A percentile compares a stretch with the other conserved stretches of the same genome.
These are phyloP conservation scores for Botrytis galanthina DNA, from an alignment of 2,329 filamentous ascomycete genomes.

Conservation along the genomic window DNA sequence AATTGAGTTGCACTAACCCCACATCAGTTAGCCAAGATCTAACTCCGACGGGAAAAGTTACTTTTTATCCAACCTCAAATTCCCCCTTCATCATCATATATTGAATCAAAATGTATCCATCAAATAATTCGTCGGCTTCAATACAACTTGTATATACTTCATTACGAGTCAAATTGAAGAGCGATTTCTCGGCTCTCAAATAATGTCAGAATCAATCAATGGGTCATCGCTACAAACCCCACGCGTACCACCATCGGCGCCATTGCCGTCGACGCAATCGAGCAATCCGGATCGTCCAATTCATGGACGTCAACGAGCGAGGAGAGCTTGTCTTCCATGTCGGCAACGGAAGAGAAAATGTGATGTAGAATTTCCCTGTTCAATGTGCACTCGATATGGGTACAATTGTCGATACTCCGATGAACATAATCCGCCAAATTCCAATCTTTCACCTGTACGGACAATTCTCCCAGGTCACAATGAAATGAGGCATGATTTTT, in stretches of 20 bases:
- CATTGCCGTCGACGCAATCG: neutral
- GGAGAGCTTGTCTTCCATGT: constrained; percentile 33
- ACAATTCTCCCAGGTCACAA: neutral
- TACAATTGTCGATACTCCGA: constrained; percentile 31
- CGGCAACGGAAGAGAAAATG: constrained; percentile 34
- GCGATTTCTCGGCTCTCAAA: neutral
- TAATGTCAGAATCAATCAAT: constrained; percentile 3
- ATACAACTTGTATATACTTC: neutral
- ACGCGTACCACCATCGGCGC: neutral
- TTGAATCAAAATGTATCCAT: neutral
- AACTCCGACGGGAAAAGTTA: neutral
- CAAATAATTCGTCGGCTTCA: neutral
- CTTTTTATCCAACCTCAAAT: neutral
- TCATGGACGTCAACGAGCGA: constrained; percentile 25
- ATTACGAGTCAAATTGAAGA: neutral
- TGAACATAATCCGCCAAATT: neutral
- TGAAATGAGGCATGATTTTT: neutral
- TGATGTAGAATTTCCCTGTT: constrained; percentile 30
- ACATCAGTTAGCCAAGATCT: neutral
- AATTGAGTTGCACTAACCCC: neutral
- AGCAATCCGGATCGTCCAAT: neutral
- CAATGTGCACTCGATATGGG: constrained; percentile 30
- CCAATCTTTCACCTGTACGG: neutral
- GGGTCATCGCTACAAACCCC: neutral
- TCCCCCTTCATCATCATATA: neutral